Conservation (phyloP, 2,329 filamentous ascomycete species). For the Aspergillus sp. region DNA sequence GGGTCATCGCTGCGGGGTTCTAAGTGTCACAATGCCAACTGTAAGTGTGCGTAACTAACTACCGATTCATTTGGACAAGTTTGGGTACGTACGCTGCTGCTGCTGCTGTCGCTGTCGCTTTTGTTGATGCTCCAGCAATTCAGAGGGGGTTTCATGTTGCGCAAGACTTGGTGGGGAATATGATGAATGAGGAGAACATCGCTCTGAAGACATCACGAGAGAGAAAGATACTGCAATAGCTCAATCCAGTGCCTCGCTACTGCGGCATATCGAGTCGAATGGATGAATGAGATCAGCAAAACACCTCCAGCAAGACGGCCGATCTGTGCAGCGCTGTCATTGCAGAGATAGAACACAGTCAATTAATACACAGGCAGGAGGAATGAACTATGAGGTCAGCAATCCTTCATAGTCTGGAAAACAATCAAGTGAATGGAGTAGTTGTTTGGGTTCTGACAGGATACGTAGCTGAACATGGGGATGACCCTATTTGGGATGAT, state of each 20-base stretch:
- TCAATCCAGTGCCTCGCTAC: slow-evolving; percentile 5
- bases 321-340: slow-evolving; percentile 5
- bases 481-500: background rate
- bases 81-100: background rate
- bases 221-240: background rate
- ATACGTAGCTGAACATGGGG: slow-evolving; percentile 3
- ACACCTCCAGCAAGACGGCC: slow-evolving; percentile 3
- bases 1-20: slow-evolving; percentile 12
- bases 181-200: slow-evolving; percentile 11
- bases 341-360: slow-evolving; percentile 1
- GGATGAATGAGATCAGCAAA: slow-evolving; percentile 4
- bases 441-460: background rate
- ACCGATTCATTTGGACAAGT: background rate
- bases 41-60: background rate
- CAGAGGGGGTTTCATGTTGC: slow-evolving; percentile 6
- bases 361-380: background rate
- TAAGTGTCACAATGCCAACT: slow-evolving; percentile 3
- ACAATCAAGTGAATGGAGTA: background rate
- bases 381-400: background rate
- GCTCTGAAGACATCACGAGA: slow-evolving; percentile 14
- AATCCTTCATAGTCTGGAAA: too few relatives aligned
- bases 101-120: background rate
- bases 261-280: slow-evolving; percentile 6
- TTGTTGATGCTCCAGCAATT: slow-evolving; percentile 1
- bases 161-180: slow-evolving; percentile 6